Evolutionary conservation across 129 eudicot species (phyloP).

Genomic region (Chrysanthemum lavandulifolium): DNA sequence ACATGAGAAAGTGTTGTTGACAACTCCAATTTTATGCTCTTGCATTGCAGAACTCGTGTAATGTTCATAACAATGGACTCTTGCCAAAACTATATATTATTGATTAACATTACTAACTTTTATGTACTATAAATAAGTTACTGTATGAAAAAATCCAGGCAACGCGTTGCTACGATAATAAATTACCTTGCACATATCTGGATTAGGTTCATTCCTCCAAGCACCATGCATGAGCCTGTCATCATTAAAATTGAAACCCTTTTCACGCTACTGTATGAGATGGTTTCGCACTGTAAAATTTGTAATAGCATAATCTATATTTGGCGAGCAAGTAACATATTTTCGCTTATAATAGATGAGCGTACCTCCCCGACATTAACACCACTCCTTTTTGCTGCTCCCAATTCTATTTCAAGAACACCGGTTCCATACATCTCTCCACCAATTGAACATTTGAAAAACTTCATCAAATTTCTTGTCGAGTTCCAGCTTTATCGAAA

Average conservation of each 20-base stretch:
- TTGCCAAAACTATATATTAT: background rate
- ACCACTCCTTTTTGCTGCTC: constrained; percentile 83
- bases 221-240: constrained; percentile 91
- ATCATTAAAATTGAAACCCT: constrained; percentile 97
- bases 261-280: constrained; percentile 62
- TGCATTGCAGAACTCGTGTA: background rate
- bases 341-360: constrained; percentile 16
- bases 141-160: too few relatives aligned
- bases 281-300: constrained; percentile 48
- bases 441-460: constrained; percentile 90
- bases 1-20: background rate
- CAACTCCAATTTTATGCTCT: background rate
- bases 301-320: constrained; percentile 13
- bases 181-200: constrained; percentile 87
- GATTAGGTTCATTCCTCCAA: constrained; percentile 97
- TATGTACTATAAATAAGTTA: too few relatives aligned
- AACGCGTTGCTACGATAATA: constrained; percentile 8
- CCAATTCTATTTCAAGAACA: constrained; percentile 86
- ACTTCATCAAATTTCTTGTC: constrained; percentile 95
- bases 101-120: background rate
- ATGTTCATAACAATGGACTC: background rate
- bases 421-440: constrained; percentile 82
- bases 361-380: constrained; percentile 49
- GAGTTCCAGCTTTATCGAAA: constrained; percentile 77
- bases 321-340: constrained; percentile 9